Evolutionary conservation across 345 rosid species (phyloP), one percentile per base, ranked within the genome.

Genomic region (Pistacia vera): DNA sequence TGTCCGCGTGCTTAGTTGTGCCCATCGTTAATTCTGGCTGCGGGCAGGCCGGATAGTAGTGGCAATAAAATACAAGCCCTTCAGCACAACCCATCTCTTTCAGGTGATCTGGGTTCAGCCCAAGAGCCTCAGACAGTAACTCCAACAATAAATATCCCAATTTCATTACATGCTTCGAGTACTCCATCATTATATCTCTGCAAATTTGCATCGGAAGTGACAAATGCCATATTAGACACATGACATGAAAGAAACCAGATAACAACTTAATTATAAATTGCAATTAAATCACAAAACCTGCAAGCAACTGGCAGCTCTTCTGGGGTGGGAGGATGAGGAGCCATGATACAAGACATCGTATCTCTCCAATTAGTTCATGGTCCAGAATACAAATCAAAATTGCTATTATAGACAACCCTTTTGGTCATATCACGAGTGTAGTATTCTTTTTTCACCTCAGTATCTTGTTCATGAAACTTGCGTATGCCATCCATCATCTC

Each of bases 41-140:
- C 2, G 90, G 95, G 59, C 92, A 90, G 0, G 88, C 78, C 2
- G 90, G 91, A 71, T 87, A 89, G 78, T 90, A 90, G 66, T 89
- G 90, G 73, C 85, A 44, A 6, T 87, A 57, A 70, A 82, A 55
- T 11, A 7, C 46, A 1, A 83, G 76, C 11, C 92, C 92, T 63
- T 81, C 68, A 0, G 78, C 72, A 49, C 89, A 86, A 11, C 76
- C 89, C 63, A 83, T 86, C 48, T 84, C 89, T 18, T 72, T 75
- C 20, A 87, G 84, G 75, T 80, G 80, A 54, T 81, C 56, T 9
- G 82, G 73, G 5, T 73, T 79, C 73, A 90, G 54, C 2, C 91
- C 90, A 4, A 90, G 77, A 18, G 90, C 90, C 80, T 88, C 90
- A 0, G 94, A 87, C 18, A 90, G 70, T 52, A 88, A 72, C 80